Evolutionary conservation across 768 basidiomycete species (phyloP).

Genomic region (Boletus rubescentipes): DNA sequence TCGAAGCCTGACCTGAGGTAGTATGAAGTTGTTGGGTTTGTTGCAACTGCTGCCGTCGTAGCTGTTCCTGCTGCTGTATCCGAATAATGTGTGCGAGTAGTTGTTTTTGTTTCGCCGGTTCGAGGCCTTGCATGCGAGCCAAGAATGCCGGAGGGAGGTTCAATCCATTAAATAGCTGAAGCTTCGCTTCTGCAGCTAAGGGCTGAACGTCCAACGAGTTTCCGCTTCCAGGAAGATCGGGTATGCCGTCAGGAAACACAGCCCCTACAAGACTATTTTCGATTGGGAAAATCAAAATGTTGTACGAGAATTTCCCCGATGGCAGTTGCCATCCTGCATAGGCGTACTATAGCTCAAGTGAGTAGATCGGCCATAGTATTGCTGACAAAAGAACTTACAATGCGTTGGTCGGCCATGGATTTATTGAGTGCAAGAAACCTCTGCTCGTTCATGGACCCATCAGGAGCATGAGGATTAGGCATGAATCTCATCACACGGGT

Average conservation of each 20-base stretch:
- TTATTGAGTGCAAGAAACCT: constrained; percentile 42
- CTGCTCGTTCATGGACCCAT: constrained; percentile 42
- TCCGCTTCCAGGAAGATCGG: constrained; percentile 34
- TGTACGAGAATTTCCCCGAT: constrained; percentile 41
- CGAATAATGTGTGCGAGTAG: constrained; percentile 15
- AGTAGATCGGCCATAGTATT: background rate
- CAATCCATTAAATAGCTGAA: background rate
- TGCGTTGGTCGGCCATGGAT: constrained; percentile 41
- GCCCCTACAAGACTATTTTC: constrained; percentile 40
- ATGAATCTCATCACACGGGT: constrained; percentile 43
- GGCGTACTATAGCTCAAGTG: constrained; percentile 41
- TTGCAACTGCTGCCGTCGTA: constrained; percentile 28
- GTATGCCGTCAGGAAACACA: constrained; percentile 55
- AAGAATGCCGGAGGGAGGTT: constrained; percentile 11
- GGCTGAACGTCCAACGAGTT: constrained; percentile 15
- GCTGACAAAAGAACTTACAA: constrained; percentile 39
- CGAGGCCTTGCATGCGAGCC: constrained; percentile 24
- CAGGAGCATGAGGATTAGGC: constrained; percentile 31
- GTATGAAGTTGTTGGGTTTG: constrained; percentile 19
- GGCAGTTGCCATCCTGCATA: constrained; percentile 50
- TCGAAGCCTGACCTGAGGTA: constrained; percentile 12
- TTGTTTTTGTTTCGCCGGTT: constrained; percentile 23
- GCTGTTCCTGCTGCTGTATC: constrained; percentile 18
- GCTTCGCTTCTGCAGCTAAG: constrained; percentile 4
- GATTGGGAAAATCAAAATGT: constrained; percentile 48